A percentile compares a stretch with the other conserved stretches of the same genome.
Conservation (phyloP, 176 grass and related monocot species). For the Oryza meridionalis region DNA sequence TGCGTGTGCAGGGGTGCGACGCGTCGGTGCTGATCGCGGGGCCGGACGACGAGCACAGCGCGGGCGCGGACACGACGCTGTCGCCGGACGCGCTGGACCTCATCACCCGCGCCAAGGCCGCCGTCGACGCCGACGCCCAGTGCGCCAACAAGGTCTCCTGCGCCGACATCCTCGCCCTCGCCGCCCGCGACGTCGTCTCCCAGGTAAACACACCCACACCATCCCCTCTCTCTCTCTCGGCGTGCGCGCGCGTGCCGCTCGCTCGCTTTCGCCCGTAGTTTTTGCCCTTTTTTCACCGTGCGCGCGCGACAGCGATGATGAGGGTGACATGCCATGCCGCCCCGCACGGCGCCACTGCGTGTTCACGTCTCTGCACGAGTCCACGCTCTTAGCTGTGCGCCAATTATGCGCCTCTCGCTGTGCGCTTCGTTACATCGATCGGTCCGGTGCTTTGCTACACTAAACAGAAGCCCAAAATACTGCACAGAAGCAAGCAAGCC, state of each 20-base stretch:
- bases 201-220: conserved; percentile 33
- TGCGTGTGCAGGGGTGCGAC: conserved; percentile 60
- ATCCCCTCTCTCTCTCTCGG: not conserved
- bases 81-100: conserved; percentile 64
- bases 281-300: not conserved
- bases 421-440: not conserved
- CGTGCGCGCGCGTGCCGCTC: not conserved
- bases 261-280: not conserved
- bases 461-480: not conserved
- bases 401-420: not conserved
- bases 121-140: conserved; percentile 58
- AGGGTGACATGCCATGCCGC: conserved; percentile 6
- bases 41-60: conserved; percentile 54
- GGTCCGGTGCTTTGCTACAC: not conserved
- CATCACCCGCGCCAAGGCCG: conserved; percentile 66
- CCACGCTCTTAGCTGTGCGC: not conserved
- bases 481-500: not conserved
- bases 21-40: conserved; percentile 67
- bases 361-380: too few relatives aligned
- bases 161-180: conserved; percentile 75
- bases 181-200: conserved; percentile 68
- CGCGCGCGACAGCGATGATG: conserved; percentile 43
- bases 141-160: conserved; percentile 80
- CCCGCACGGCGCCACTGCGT: too few relatives aligned
- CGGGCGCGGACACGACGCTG: conserved; percentile 65